Conservation (phyloP, 1,139 yeast genomes). For the Geotrichum australiense region DNA sequence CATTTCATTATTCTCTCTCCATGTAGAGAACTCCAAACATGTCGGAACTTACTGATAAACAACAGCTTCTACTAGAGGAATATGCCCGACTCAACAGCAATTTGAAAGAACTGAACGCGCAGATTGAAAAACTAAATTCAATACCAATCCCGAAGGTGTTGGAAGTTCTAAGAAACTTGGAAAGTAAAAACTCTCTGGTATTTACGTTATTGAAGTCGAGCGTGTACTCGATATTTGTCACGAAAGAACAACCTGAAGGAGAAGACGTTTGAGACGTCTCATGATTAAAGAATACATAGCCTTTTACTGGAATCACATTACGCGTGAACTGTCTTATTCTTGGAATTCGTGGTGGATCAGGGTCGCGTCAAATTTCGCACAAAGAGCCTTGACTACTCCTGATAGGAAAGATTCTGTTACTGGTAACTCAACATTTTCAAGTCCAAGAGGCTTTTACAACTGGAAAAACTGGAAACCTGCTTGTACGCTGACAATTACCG, state of each 20-base stretch:
- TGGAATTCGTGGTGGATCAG: too few species aligned
- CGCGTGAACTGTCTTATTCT: too few species aligned
- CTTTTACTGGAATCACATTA: too few species aligned
- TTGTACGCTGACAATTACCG: too few species aligned
- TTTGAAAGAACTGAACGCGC: constrained; percentile 11
- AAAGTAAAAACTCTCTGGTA: constrained; percentile 51
- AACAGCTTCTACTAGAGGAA: constrained; percentile 3
- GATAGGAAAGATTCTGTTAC: too few species aligned
- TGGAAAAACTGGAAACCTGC: too few species aligned
- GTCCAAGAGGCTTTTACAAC: too few species aligned
- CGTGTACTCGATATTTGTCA: constrained; percentile 46
- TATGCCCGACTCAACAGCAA: constrained; percentile 1
- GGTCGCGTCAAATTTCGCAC: too few species aligned
- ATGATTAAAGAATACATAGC: constrained; percentile 5
- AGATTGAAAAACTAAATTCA: constrained; percentile 23
- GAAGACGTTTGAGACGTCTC: too few species aligned
- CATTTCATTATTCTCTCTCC: background rate
- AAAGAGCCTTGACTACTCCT: too few species aligned
- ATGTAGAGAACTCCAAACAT: too few species aligned
- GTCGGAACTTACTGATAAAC: background rate
- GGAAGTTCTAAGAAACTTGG: constrained; percentile 45
- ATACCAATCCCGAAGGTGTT: constrained; percentile 37
- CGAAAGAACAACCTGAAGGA: constrained; percentile 33
- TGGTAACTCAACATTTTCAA: too few species aligned
- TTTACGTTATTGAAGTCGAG: constrained; percentile 54